Base-by-base conservation (phyloP, 2,329 filamentous ascomycete species). In the Graphium sp. region DNA sequence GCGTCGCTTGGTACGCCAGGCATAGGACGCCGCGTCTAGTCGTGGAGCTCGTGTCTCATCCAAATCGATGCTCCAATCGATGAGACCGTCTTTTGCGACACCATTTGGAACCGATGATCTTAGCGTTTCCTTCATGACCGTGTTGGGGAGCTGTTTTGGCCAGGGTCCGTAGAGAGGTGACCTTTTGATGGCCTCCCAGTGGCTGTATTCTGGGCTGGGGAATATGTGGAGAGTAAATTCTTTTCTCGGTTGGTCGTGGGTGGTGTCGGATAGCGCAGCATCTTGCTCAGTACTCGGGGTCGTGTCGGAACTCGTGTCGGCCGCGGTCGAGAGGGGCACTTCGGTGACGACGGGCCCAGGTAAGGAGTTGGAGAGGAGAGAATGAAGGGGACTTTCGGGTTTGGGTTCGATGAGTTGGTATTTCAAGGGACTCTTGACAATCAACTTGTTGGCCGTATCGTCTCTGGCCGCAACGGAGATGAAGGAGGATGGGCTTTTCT, bases 401-500 rank as follows among this genome's bases (percentile, higher is more conserved):
- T 18, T n/a, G 22, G n/a, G n/a, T n/a, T n/a, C 39, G 21, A 55
- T 36, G 29, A 62, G 39, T 16, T 50, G 49, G 37, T 62, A 67
- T 18, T 48, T 47, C 23, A 68, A 43, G 2, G 65, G 66, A 34
- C 64, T 66, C 22, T 34, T 35, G 16, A 35, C 37, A 21, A 64
- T 34, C n/a, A 68, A 48, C 20, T 39, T 37, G 3, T 37, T 32
- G 9, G 56, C 62, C 9, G 49, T 53, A 4, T 48, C 43, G 11
- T 45, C 39, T 12, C 49, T 53, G 26, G 48, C 50, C 12, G 62
- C 54, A 15, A 70, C 47, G 9, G 58, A 58, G 22, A 70, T 45
- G 41, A 67, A 71, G 14, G 58, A 57, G 14, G 54, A 52, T 16
- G 55, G 48, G 26, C 61, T 48, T 24, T 58, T 53, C 60, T 66